A percentile compares a stretch with the other conserved stretches of the same genome.
Conservation (phyloP, 2,329 filamentous ascomycete species). For the Teratosphaeria viscida region DNA sequence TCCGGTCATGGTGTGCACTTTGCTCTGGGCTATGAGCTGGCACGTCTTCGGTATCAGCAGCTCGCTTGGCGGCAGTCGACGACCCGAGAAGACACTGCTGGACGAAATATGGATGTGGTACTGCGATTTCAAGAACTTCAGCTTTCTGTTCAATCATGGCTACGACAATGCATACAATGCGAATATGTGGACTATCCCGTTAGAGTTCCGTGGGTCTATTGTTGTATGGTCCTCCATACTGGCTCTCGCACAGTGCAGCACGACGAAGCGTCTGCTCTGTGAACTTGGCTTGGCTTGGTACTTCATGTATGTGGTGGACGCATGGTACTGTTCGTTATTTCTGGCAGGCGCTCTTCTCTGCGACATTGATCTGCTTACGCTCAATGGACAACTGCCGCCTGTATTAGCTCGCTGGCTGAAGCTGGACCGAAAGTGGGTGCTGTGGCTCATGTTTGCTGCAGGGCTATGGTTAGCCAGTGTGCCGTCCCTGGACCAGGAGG, state of each 20-base stretch:
- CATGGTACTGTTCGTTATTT: constrained; percentile 40
- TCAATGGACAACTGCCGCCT: neutral
- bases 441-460: neutral
- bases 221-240: constrained; percentile 41
- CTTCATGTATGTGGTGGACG: constrained; percentile 40
- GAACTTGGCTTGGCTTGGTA: neutral
- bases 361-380: constrained; percentile 43
- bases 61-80: too few species aligned
- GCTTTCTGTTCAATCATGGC: too few species aligned
- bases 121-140: too few species aligned
- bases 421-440: neutral
- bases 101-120: too few species aligned
- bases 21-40: too few species aligned
- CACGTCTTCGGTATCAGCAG: too few species aligned
- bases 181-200: constrained; percentile 46
- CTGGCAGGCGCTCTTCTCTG: constrained; percentile 46
- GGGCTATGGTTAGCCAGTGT: neutral
- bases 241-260: constrained; percentile 36
- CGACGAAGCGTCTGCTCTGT: constrained; percentile 36
- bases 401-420: neutral
- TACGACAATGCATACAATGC: constrained; percentile 2
- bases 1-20: too few species aligned
- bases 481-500: neutral
- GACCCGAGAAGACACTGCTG: too few species aligned
- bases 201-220: constrained; percentile 53